phyloP scores from a whole-genome alignment of 257 asterid species.

The Solanum pimpinellifolium region DNA sequence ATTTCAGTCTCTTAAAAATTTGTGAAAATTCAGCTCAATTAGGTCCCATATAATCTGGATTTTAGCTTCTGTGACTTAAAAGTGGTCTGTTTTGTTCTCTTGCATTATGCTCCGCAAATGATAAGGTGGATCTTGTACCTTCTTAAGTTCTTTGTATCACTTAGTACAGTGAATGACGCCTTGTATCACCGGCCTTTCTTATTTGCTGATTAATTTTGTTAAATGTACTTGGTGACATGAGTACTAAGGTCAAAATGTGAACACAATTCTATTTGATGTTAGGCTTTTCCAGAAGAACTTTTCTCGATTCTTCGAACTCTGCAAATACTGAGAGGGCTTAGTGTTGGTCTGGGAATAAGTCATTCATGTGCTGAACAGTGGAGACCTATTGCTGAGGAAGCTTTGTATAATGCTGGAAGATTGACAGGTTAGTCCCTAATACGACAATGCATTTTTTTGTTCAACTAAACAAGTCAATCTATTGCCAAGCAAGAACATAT shows the following conservation, averaged over 20 bases:
- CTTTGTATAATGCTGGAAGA: constrained; percentile 65
- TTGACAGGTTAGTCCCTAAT: constrained; percentile 26
- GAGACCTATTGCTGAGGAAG: constrained; percentile 95
- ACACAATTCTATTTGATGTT: neutral
- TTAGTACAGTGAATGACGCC: neutral
- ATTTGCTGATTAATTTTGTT: neutral
- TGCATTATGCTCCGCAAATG: neutral
- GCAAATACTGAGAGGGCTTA: constrained; percentile 87
- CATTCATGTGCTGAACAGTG: constrained; percentile 94
- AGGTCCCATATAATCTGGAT: neutral
- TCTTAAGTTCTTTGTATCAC: neutral
- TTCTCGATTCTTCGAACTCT: constrained; percentile 94
- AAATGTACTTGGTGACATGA: neutral
- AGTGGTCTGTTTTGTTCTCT: neutral
- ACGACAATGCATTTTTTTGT: neutral
- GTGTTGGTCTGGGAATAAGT: constrained; percentile 86
- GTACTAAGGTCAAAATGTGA: neutral
- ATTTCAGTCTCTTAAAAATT: neutral
- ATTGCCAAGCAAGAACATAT: neutral
- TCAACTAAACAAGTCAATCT: neutral
- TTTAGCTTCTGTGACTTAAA: neutral
- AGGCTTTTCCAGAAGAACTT: constrained; percentile 96
- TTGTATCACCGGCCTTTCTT: neutral
- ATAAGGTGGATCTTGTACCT: neutral
- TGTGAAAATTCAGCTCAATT: neutral